A percentile compares a stretch with the other conserved stretches of the same genome.
These are phyloP conservation scores for Solanum dulcamara DNA, from an alignment of 257 asterid genomes.

Conservation along the genomic window DNA sequence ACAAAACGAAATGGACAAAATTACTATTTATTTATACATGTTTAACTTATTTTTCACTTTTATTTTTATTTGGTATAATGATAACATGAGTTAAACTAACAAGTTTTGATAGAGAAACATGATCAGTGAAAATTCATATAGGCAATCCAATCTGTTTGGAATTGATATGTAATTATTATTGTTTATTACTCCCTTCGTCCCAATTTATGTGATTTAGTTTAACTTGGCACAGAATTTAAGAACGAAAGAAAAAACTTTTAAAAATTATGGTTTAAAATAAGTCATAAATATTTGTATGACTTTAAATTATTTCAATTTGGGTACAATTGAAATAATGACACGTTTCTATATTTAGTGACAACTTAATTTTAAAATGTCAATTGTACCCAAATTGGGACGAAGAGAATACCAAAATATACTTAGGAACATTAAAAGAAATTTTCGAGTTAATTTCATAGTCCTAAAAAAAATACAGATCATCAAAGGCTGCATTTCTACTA, in stretches of 20 bases:
- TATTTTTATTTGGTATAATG: neutral
- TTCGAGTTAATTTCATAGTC: neutral
- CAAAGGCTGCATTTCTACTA: neutral
- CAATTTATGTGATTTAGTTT: neutral
- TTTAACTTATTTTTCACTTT: neutral
- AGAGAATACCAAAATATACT: neutral
- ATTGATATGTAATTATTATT: neutral
- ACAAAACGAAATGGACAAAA: neutral
- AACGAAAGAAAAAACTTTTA: too few species aligned
- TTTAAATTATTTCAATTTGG: neutral
- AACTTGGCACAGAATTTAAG: too few species aligned
- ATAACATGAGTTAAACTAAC: neutral
- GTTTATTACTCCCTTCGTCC: neutral
- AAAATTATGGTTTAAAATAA: too few species aligned
- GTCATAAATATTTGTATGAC: neutral
- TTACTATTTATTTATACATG: too few species aligned
- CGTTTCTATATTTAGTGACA: too few species aligned
- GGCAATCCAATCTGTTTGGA: neutral
- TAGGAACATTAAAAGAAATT: neutral
- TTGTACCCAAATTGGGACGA: too few species aligned
- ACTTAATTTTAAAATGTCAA: too few species aligned
- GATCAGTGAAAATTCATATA: neutral
- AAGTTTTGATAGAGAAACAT: neutral
- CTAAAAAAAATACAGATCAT: neutral
- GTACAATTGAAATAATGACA: too few species aligned